Base-by-base conservation (phyloP, 495 filamentous ascomycete genomes). In the Neurospora sp. region DNA sequence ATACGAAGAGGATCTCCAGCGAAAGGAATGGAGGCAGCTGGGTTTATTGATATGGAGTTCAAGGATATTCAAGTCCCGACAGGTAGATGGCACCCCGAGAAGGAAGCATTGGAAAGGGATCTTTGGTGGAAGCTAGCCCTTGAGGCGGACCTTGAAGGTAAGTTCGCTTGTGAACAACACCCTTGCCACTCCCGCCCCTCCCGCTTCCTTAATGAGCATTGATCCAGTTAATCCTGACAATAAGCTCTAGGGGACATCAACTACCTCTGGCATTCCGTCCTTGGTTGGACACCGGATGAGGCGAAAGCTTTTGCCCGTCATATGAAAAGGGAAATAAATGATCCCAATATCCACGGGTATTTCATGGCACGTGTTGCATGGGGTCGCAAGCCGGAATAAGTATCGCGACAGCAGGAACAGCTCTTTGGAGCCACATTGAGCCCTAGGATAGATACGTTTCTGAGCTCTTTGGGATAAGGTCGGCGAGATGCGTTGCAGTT, bases 1-100 rank as follows among this genome's bases (percentile, higher is more conserved):
- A 3, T 71, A 76, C 1, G 70, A 73, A 3, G 77, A 81, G 7
- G 85, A 88, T 71, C 86, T 85, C 76, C 82, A 88, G 70, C 83
- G 85, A 87, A 86, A 39, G 77, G 82, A 1, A 92, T 94, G 74
- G 87, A 88, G 24, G 77, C 78, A 6, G 84, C 90, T 5, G 84
- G 92, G 72, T 86, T 85, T 69, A 83, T 84, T 1, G 89, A 92
- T 79, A 89, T 81, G 4, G 69, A 75, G 8, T 72, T 73, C 6
- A 77, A 54, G 37, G 75, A 76, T 34, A 69, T 79, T 9, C 73
- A 79, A 77, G 72, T 74, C 9, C 42, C 77, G 3, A 5, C 39
- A 0, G 73, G 73, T 13, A 9, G 6, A 0, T 74, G 70, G 73
- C 73, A 42, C 39, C 2, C 70, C 0, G 21, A 36, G 0, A 24